These are phyloP conservation scores for Cryphonectria carpinicola DNA, from an alignment of 2,329 filamentous ascomycete species.

Conservation along the genomic window DNA sequence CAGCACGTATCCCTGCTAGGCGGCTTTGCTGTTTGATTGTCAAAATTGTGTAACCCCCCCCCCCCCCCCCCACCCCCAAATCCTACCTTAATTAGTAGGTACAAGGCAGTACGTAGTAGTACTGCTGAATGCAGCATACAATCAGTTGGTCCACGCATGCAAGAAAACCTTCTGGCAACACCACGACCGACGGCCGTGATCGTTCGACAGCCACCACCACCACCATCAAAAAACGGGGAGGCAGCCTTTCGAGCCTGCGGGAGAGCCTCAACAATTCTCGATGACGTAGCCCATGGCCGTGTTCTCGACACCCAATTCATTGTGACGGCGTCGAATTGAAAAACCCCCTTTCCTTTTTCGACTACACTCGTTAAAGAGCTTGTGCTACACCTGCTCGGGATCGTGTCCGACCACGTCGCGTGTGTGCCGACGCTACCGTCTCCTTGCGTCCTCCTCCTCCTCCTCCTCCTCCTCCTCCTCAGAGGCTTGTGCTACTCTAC, in stretches of 20 bases:
- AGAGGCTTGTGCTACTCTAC: neutral
- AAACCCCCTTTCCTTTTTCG: neutral
- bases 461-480: neutral
- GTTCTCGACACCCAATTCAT: constrained; percentile 1
- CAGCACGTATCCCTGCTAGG: constrained; percentile 11
- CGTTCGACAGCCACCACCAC: neutral
- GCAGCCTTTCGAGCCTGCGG: neutral
- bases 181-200: neutral
- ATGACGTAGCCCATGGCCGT: constrained; percentile 13
- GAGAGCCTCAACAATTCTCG: neutral
- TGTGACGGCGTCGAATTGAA: constrained; percentile 8
- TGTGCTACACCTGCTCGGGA: neutral
- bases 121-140: too few relatives aligned
- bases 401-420: constrained; percentile 1
- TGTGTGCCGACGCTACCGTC: neutral
- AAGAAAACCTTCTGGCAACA: neutral
- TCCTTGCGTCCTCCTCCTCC: neutral
- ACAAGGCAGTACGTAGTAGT: too few relatives aligned
- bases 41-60: neutral
- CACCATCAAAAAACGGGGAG: neutral
- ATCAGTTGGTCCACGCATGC: neutral
- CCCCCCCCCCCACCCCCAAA: neutral
- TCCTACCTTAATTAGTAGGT: too few relatives aligned
- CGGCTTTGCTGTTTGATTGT: constrained; percentile 6
- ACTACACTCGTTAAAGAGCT: constrained; percentile 5